Base-by-base conservation (phyloP, 1,284 basidiomycete species). In the Apiotrichum mycotoxinovorans region DNA sequence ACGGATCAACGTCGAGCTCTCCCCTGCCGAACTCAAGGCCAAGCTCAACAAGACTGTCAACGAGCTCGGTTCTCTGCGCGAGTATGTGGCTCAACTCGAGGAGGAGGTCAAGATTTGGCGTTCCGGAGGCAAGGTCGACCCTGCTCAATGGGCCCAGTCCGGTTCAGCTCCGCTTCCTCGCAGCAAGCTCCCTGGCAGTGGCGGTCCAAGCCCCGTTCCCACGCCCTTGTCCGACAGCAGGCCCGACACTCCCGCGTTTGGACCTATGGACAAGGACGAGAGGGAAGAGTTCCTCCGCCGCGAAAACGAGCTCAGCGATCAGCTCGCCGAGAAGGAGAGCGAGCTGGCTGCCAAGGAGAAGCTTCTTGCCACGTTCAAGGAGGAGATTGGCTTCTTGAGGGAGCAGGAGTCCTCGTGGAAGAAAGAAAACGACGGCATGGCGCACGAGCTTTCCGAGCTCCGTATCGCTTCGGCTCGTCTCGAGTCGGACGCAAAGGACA, bases 1-100 rank as follows among this genome's bases (percentile, higher is more conserved):
- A 54, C 88, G 94, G 56, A 91, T 99, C 80, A 99, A 99, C 77
- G 91, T 93, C 52, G 96, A 99, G 75, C 83, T 99, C 47, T 98
- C 94, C 0, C 95, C 96, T 1, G 82, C 91, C 49, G 96, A 99
- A 73, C 87, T 99, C 79, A 98, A 98, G 73, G 86, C 85, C 12
- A 80, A 96, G 42, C 82, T 99, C 66, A 87, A 87, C 70, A 97
- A 95, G 78, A 89, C 95, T 0, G 87, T 94, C 64, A 82, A 89
- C 43, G 87, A 94, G 45, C 89, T 91, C 63, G 85, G 87, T 11
- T 83, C 86, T 18, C 89, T 90, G 71, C 84, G 93, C 77, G 86
- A 89, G 68, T 91, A 95, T 74, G 92, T 96, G 63, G 84, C 88
- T 35, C 84, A 87, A 26, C 82, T 99, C 54, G 94, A 98, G 77